Evolutionary conservation across 2,329 filamentous ascomycete genomes (phyloP), one percentile per base, ranked within the genome.

Genomic region (Trichoderma sp.): DNA sequence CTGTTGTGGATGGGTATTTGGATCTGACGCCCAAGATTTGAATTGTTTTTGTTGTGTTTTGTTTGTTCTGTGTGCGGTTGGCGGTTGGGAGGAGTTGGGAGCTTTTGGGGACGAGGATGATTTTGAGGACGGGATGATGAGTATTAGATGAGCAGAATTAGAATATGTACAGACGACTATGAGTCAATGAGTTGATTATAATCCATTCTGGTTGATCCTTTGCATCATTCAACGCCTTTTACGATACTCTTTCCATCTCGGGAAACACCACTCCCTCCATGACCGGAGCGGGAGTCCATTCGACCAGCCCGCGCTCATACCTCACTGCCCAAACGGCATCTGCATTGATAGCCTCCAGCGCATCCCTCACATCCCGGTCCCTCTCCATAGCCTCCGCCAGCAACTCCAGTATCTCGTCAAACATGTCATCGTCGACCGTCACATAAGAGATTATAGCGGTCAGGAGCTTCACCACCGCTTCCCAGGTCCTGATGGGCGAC

Each of bases 291-390:
- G 75, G 72, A 64, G 74, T 69, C 67, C 70, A 71, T 61, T 78
- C 71, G 43, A 80, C 71, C 66, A 76, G 68, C 10, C 83, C 81
- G 62, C 75, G 74, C 70, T 83, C 78, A 64, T 84, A 83, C 71
- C 85, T 76, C 47, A 80, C 79, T 68, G 94, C 76, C 92, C 92
- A 96, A 4, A 95, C 88, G 1, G 90, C 89, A 78, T 95, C 91
- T 1, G 83, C 79, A 74, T 94, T 93, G 61, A 89, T 78, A 3
- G 74, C 77, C 69, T 90, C 86, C 52, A 95, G 75, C 12, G 85
- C 86, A 41, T 78, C 76, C 55, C 80, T 82, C 12, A 89, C 82
- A 55, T 84, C 79, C 1, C 71, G 63, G 30, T 81, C 78, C 41
- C 73, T 76, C 57, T 80, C 75, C 51, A 88, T 69, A 44, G 80